Evolutionary conservation across 805 yeast species (phyloP).

Genomic region (Ogataea ganodermae): DNA sequence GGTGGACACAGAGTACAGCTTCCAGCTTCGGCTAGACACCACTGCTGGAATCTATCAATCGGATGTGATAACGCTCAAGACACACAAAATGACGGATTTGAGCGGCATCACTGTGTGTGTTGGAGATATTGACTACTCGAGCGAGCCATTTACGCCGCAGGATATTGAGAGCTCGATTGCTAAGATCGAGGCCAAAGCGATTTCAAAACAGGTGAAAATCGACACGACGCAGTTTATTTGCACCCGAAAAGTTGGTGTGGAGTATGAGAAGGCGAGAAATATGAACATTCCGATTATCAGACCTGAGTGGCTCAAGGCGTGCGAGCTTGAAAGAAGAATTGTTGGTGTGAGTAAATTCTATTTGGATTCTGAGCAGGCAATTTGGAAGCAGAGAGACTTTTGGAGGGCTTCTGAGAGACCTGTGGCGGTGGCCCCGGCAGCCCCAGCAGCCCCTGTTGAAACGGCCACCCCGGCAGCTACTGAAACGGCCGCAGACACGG

Average conservation of each 20-base stretch:
- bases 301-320: constrained; percentile 97
- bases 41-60: constrained; percentile 86
- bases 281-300: constrained; percentile 90
- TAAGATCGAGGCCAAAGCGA: constrained; percentile 80
- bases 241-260: constrained; percentile 63
- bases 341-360: constrained; percentile 92
- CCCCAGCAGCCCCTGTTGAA: constrained; percentile 5
- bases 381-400: constrained; percentile 49
- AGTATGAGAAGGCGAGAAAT: constrained; percentile 74
- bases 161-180: constrained; percentile 65
- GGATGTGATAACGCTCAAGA: constrained; percentile 65
- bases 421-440: constrained; percentile 8
- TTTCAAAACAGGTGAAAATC: constrained; percentile 71
- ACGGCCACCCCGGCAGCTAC: constrained; percentile 9
- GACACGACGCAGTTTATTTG: constrained; percentile 95
- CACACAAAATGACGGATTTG: constrained; percentile 95
- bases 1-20: constrained; percentile 76
- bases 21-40: constrained; percentile 79
- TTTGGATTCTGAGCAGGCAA: constrained; percentile 51
- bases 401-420: constrained; percentile 23
- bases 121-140: constrained; percentile 66
- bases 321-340: constrained; percentile 83
- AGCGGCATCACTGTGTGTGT: constrained; percentile 89
- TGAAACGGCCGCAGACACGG: constrained; percentile 21
- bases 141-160: constrained; percentile 47